phyloP scores from a whole-genome alignment of 495 filamentous ascomycete genomes.

The Neurospora sp. region DNA sequence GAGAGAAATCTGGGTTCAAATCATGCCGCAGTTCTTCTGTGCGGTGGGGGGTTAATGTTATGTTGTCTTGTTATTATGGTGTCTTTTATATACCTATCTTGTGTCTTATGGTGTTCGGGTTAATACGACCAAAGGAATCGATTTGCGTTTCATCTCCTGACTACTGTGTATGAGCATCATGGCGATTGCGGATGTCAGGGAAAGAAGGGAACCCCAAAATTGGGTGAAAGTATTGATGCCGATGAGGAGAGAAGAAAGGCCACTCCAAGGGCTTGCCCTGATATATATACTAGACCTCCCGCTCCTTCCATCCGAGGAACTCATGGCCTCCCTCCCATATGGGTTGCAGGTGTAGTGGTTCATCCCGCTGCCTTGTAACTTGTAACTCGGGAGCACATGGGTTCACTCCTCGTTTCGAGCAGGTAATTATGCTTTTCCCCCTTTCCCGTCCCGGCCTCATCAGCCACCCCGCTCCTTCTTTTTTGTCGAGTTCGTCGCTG shows the following conservation, averaged over 20 bases:
- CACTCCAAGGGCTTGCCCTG: too few species aligned
- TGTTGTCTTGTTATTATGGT: background rate
- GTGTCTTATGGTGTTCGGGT: background rate
- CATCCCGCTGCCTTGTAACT: background rate
- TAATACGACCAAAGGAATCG: background rate
- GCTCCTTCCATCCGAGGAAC: background rate
- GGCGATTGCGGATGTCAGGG: background rate
- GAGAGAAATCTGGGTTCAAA: background rate
- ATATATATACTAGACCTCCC: too few species aligned
- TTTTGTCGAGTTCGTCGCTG: background rate
- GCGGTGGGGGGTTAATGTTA: background rate
- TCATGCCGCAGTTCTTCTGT: background rate
- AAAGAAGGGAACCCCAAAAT: too few species aligned
- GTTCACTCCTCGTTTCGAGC: background rate
- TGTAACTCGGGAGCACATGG: background rate
- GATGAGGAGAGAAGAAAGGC: too few species aligned
- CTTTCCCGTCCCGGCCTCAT: background rate
- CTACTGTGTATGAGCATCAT: background rate
- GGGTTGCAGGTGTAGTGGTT: background rate
- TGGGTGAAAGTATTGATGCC: too few species aligned
- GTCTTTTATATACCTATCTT: background rate
- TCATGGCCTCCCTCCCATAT: background rate
- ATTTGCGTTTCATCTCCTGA: background rate
- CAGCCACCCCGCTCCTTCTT: background rate
- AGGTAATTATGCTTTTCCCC: background rate